These are phyloP conservation scores for Quercus tomentella DNA, from an alignment of 331 rosid species.

Conservation along the genomic window DNA sequence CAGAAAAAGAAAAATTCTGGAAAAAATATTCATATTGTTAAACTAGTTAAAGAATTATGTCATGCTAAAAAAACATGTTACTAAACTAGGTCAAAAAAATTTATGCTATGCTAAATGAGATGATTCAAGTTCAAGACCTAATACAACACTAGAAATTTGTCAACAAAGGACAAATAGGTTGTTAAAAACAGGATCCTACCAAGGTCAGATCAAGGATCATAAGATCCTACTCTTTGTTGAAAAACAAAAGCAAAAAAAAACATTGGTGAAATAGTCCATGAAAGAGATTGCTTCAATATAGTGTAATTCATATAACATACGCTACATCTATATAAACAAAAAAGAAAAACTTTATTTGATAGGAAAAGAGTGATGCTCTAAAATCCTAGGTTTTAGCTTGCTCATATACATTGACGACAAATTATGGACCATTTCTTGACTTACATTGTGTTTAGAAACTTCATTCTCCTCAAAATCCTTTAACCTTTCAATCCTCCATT, in stretches of 20 bases:
- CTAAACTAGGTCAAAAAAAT: too few relatives aligned
- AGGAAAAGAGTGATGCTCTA: neutral
- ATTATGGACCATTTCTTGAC: slow-evolving; percentile 9
- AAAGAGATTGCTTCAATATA: too few relatives aligned
- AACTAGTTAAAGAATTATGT: neutral
- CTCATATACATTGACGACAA: neutral
- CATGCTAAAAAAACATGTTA: neutral
- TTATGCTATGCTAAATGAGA: neutral
- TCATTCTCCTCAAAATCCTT: slow-evolving; percentile 57
- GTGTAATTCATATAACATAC: too few relatives aligned
- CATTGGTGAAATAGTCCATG: too few relatives aligned
- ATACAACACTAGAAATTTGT: neutral
- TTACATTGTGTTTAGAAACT: slow-evolving; percentile 53
- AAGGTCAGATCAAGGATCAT: neutral
- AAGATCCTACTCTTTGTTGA: too few relatives aligned
- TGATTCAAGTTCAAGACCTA: neutral
- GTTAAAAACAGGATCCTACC: neutral
- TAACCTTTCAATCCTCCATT: slow-evolving; percentile 95
- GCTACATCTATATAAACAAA: too few relatives aligned
- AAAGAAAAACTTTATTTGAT: neutral
- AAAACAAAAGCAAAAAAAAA: too few relatives aligned
- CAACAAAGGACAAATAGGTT: neutral
- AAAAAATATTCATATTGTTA: neutral
- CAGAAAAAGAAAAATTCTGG: neutral
- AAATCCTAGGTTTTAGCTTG: neutral